A percentile compares a stretch with the other conserved stretches of the same genome.
phyloP scores from a whole-genome alignment of 257 asterid species.

The Nicotiana knightiana region DNA sequence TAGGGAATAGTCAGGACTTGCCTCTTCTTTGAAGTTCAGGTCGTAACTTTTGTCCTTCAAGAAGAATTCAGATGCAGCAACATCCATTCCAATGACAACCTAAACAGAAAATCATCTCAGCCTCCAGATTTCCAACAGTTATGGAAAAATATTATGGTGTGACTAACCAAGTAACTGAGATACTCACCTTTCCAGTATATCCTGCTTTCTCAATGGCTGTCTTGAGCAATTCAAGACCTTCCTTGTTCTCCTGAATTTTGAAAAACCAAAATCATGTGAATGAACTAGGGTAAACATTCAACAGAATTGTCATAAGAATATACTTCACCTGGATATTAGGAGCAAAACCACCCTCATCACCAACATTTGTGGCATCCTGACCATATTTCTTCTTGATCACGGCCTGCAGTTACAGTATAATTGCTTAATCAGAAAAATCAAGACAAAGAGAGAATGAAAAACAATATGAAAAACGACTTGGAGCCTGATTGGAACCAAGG shows the following conservation, averaged over 20 bases:
- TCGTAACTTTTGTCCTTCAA: conserved; percentile 73
- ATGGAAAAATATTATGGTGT: background rate
- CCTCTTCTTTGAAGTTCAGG: conserved; percentile 98
- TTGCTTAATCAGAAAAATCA: background rate
- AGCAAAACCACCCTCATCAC: conserved; percentile 99
- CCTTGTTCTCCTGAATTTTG: conserved; percentile 81
- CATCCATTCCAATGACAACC: conserved; percentile 99
- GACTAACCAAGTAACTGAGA: background rate
- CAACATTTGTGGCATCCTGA: conserved; percentile 96
- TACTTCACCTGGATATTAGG: conserved; percentile 79
- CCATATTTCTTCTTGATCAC: conserved; percentile 97
- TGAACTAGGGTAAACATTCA: background rate
- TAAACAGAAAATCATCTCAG: conserved; percentile 9
- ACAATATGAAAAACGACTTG: background rate
- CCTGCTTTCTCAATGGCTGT: conserved; percentile 97
- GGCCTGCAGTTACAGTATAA: conserved; percentile 35
- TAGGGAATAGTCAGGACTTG: conserved; percentile 2
- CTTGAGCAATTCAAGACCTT: conserved; percentile 95
- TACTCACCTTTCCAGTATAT: conserved; percentile 67
- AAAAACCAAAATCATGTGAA: conserved; percentile 11
- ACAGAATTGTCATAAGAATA: conserved; percentile 5
- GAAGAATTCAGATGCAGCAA: conserved; percentile 97
- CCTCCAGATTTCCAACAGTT: background rate
- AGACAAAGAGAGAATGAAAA: background rate
- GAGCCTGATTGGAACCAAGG: background rate